Evolutionary conservation across 441 rosid genomes (phyloP).

Genomic region (Flueggea neowawraea): DNA sequence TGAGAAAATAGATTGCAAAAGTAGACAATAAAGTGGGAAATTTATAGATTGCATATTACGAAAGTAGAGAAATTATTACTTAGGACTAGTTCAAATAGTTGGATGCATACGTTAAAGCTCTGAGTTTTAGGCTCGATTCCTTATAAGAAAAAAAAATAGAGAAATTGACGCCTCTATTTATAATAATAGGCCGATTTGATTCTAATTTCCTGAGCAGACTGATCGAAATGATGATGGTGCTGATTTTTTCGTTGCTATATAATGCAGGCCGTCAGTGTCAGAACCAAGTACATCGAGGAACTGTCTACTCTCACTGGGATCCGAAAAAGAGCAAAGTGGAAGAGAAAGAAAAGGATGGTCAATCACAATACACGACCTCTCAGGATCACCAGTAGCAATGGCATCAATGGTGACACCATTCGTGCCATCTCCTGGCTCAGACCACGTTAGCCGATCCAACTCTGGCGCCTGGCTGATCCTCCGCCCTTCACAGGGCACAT

Average conservation of each 20-base stretch:
- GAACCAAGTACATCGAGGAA: constrained; percentile 51
- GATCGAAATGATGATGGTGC: too few relatives aligned
- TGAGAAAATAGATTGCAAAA: too few relatives aligned
- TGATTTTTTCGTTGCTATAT: background rate
- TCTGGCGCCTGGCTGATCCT: constrained; percentile 95
- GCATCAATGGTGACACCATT: constrained; percentile 99
- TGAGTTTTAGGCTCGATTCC: too few relatives aligned
- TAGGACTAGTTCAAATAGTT: too few relatives aligned
- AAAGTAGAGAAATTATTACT: too few relatives aligned
- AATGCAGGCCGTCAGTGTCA: constrained; percentile 52
- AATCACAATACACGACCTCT: constrained; percentile 80
- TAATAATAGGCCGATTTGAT: too few relatives aligned
- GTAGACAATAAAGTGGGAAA: too few relatives aligned
- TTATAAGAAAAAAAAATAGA: too few relatives aligned
- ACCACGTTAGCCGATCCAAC: constrained; percentile 70
- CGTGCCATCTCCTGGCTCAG: constrained; percentile 81
- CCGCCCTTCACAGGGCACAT: constrained; percentile 65
- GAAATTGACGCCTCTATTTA: too few relatives aligned
- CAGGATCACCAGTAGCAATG: constrained; percentile 93
- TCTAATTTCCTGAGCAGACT: too few relatives aligned
- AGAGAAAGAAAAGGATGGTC: constrained; percentile 96
- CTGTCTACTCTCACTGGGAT: constrained; percentile 48
- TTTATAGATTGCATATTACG: too few relatives aligned
- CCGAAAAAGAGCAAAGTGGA: constrained; percentile 46
- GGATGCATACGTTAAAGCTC: too few relatives aligned